A percentile compares a stretch with the other conserved stretches of the same genome.
These are phyloP conservation scores for Stachybotrys echinatus DNA, from an alignment of 2,329 filamentous ascomycete genomes.

Conservation along the genomic window DNA sequence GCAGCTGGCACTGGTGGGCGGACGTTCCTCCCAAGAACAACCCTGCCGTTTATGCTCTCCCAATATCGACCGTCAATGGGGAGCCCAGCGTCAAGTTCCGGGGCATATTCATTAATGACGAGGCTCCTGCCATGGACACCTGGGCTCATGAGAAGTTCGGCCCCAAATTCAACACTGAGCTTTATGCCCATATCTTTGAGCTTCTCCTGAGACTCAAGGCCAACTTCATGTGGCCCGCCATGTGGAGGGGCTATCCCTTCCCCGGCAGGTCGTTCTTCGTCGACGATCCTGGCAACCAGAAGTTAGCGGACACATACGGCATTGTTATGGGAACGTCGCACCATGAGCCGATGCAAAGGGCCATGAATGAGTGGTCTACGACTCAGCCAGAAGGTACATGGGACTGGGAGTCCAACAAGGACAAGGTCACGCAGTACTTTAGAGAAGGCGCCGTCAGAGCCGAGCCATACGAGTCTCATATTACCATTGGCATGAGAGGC, in stretches of 20 bases:
- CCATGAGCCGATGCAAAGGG: conserved; percentile 60
- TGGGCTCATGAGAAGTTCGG: conserved; percentile 48
- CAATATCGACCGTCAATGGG: conserved; percentile 25
- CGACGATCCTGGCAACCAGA: conserved; percentile 54
- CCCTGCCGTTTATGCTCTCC: conserved; percentile 40
- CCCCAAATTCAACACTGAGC: conserved; percentile 46
- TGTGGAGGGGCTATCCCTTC: conserved; percentile 49
- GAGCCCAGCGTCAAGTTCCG: conserved; percentile 54
- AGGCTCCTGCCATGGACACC: conserved; percentile 38
- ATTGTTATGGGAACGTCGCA: conserved; percentile 61
- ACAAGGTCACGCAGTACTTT: conserved; percentile 53
- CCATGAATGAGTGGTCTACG: conserved; percentile 42
- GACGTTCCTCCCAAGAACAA: conserved; percentile 45
- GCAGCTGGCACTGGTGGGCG: conserved; percentile 50
- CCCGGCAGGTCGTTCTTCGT: conserved; percentile 54
- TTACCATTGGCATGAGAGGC: conserved; percentile 56
- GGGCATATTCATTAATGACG: conserved; percentile 58
- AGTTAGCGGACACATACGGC: conserved; percentile 53
- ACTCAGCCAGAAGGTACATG: conserved; percentile 42
- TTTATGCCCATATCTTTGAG: conserved; percentile 60
- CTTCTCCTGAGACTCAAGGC: conserved; percentile 52
- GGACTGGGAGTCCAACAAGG: conserved; percentile 53
- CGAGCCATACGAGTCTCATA: conserved; percentile 51
- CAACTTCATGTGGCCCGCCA: conserved; percentile 64
- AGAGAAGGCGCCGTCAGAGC: conserved; percentile 48